Percentiles rank a stretch among this genome's conserved stretches.
These are phyloP conservation scores for Prunus campanulata DNA, from an alignment of 306 rosid species.

Conservation along the genomic window DNA sequence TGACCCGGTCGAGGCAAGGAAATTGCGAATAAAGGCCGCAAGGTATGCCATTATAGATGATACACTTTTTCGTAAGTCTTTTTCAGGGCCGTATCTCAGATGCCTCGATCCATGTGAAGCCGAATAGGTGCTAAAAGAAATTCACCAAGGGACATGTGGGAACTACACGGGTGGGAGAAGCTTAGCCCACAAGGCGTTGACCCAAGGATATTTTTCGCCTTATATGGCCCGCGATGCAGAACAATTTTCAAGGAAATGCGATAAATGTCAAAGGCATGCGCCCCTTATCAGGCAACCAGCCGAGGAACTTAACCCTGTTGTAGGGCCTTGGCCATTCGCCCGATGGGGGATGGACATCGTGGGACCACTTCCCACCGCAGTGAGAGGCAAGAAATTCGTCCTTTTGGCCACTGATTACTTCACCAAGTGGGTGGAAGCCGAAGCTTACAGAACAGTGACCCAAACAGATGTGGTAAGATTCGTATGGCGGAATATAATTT, in stretches of 20 bases:
- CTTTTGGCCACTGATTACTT: background rate
- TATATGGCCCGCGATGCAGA: background rate
- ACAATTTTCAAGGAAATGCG: fast-evolving
- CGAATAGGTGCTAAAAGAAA: background rate
- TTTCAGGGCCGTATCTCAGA: background rate
- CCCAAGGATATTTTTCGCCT: background rate
- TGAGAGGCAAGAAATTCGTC: background rate
- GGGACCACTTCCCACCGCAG: fast-evolving
- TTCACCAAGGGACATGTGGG: background rate
- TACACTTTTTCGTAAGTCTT: background rate
- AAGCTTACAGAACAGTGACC: fast-evolving
- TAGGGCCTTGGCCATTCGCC: background rate
- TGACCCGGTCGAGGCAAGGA: fast-evolving
- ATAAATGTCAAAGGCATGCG: background rate
- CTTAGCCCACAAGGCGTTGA: background rate
- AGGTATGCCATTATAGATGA: background rate
- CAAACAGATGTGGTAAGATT: background rate
- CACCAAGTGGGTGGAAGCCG: background rate
- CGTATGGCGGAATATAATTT: background rate
- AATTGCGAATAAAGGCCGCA: background rate
- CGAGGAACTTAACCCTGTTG: background rate
- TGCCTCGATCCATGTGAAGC: background rate
- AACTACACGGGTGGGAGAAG: background rate
- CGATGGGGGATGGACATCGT: background rate
- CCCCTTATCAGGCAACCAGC: fast-evolving